A percentile compares a stretch with the other conserved stretches of the same genome.
Evolutionary conservation across 176 grass and related monocot species (phyloP).

Genomic region (Lolium multiflorum): DNA sequence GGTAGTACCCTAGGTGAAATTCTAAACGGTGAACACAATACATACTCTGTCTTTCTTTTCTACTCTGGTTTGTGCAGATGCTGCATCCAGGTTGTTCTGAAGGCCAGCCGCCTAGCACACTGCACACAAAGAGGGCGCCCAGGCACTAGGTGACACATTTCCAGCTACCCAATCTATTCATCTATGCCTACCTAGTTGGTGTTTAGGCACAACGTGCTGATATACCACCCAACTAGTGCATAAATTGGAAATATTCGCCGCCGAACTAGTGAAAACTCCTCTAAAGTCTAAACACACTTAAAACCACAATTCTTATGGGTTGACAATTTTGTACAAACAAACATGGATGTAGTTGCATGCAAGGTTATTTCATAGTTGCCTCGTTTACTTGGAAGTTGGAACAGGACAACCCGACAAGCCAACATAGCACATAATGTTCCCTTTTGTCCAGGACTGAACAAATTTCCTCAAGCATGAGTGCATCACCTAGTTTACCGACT

Average conservation of each 20-base stretch:
- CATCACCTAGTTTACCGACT: no score
- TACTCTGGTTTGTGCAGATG: constrained; percentile 25
- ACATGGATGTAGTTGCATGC: constrained; percentile 23
- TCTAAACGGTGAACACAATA: background rate
- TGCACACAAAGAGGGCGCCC: no score
- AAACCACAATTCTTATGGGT: background rate
- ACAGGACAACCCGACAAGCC: background rate
- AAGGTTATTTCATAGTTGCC: background rate
- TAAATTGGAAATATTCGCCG: background rate
- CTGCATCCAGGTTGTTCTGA: constrained; percentile 4
- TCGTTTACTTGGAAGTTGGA: background rate
- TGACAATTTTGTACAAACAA: background rate
- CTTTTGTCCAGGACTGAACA: constrained; percentile 4
- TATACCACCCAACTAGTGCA: no score
- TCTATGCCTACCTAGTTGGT: no score
- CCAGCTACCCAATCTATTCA: no score
- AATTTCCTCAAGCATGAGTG: background rate
- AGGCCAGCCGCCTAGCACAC: no score
- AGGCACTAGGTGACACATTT: no score
- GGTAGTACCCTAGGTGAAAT: background rate
- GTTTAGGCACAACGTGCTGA: no score
- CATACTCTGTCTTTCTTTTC: constrained; percentile 2
- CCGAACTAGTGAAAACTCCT: background rate
- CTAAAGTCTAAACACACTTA: background rate
- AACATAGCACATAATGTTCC: background rate